Base-by-base conservation (phyloP, 768 basidiomycete genomes). In the Mycena vitilis region DNA sequence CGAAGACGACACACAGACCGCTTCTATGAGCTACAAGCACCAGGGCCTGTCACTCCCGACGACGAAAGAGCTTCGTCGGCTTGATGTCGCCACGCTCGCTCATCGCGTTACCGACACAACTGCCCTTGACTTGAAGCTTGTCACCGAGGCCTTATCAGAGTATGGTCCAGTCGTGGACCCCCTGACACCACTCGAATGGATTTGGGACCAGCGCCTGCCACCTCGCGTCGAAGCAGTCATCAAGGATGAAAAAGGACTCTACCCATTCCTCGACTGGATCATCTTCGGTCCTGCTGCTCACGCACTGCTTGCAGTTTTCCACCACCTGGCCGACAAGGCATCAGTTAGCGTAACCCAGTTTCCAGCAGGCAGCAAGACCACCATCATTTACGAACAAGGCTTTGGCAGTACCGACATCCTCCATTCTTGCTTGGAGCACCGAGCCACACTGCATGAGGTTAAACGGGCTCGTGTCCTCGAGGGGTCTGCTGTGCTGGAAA, bases 401-500 rank as follows among this genome's bases (percentile, higher is more conserved):
- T 57, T 57, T n/a, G 40, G 56, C 8, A 57, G 56, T 23, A 57
- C 56, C 7, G 56, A 57, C 22, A 57, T 57, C 40, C 8, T 57
- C 56, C 56, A 57, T 22, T 57, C 6, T 57, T 57, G 1, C 1
- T 57, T 16, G 37, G 4, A 42, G 40, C 8, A 56, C 38, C 12
- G 15, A 16, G 23, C 5, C 12, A 57, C 56, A n/a, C 10, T 40
- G 10, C 38, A 38, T 2, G n/a, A 44, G 20, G 38, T 57, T 22
- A 57, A 42, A 53, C 52, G 52, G 52, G 52, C 52, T 10, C 52
- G 52, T 37, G 52, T 53, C 4, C 52, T 53, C n/a, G 7, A 2
- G 30, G 15, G 9, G 25, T 5, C 3, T 9, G 16, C 23, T 9
- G 38, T 42, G 38, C 55, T 57, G n/a, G 38, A 44, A 4, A 13